Conservation (phyloP, 345 rosid species). For the Populus ilicifolia region DNA sequence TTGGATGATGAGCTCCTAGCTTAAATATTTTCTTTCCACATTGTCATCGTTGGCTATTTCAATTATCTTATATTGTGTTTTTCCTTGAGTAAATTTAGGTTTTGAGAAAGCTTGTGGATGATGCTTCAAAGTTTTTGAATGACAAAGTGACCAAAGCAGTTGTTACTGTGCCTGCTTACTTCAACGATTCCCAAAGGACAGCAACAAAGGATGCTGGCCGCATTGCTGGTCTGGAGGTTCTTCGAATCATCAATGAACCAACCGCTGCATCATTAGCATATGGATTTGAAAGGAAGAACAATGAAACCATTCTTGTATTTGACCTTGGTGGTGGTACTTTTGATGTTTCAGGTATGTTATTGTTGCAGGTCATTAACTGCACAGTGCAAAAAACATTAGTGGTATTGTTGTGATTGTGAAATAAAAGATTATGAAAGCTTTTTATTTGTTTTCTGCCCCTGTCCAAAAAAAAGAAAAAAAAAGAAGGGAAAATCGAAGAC, state of each 20-base stretch:
- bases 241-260: slow-evolving; percentile 93
- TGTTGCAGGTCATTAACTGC: not conserved
- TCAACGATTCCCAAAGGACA: slow-evolving; percentile 53
- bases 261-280: slow-evolving; percentile 97
- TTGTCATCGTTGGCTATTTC: not conserved
- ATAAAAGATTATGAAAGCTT: not conserved
- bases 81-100: slow-evolving; percentile 39
- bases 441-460: too few relatives aligned
- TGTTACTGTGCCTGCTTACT: slow-evolving; percentile 33
- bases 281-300: slow-evolving; percentile 92
- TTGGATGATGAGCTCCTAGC: not conserved
- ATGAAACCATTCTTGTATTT: slow-evolving; percentile 93
- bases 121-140: slow-evolving; percentile 55
- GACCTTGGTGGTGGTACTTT: slow-evolving; percentile 99
- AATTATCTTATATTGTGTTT: not conserved
- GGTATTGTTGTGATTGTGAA: not conserved
- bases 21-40: not conserved
- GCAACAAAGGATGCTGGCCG: slow-evolving; percentile 94
- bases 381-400: not conserved
- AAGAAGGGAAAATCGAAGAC: not conserved
- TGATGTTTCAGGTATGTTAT: slow-evolving; percentile 81
- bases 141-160: slow-evolving; percentile 31
- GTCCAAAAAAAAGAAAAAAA: not conserved
- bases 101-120: slow-evolving; percentile 93
- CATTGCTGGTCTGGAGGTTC: slow-evolving; percentile 39